phyloP scores from a whole-genome alignment of 441 rosid species.

The Manihot esculenta region DNA sequence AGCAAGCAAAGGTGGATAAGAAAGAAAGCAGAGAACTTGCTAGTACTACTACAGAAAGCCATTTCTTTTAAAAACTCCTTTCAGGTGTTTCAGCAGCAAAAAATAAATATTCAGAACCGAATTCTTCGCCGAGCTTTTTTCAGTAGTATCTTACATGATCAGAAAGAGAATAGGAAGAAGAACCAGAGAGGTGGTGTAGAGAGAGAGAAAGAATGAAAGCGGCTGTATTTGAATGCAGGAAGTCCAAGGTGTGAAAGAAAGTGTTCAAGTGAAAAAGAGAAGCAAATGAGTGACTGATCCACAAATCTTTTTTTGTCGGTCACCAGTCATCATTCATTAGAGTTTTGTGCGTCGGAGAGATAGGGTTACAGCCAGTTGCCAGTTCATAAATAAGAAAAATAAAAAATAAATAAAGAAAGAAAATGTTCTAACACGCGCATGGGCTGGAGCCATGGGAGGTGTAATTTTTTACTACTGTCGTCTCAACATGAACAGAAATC shows the following conservation, averaged over 20 bases:
- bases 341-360: neutral
- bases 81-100: neutral
- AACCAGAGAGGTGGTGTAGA: too few relatives aligned
- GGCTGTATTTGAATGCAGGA: conserved; percentile 26
- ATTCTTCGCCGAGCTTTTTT: conserved; percentile 3
- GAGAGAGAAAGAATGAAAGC: conserved; percentile 14
- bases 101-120: neutral
- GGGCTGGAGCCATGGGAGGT: too few relatives aligned
- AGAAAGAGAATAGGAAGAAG: conserved; percentile 10
- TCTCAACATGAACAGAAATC: too few relatives aligned
- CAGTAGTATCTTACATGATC: conserved; percentile 51
- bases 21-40: conserved; percentile 37
- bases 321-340: conserved; percentile 26
- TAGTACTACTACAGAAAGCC: conserved; percentile 35
- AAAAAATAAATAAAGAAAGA: too few relatives aligned
- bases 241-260: neutral
- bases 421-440: too few relatives aligned
- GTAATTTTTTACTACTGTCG: too few relatives aligned
- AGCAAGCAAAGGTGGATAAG: conserved; percentile 53
- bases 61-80: conserved; percentile 30
- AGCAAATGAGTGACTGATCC: too few relatives aligned
- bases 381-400: too few relatives aligned
- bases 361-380: too few relatives aligned
- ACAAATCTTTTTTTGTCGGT: conserved; percentile 32
- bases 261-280: too few relatives aligned